Evolutionary conservation across 2,329 filamentous ascomycete species (phyloP).

Genomic region (Fusarium sp.): DNA sequence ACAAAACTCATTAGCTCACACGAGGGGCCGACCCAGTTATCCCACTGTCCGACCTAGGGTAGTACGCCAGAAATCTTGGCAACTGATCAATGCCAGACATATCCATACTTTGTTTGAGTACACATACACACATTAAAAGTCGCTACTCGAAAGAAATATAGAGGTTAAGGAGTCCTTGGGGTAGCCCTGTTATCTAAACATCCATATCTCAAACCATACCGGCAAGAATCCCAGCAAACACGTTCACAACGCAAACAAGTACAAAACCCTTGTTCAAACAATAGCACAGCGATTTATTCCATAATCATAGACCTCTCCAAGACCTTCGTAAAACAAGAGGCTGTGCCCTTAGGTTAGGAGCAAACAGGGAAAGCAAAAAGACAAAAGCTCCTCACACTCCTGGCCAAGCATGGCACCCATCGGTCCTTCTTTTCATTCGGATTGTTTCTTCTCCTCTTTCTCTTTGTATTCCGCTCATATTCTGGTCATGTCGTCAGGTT

Average conservation of each 20-base stretch:
- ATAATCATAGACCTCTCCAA: constrained; percentile 45
- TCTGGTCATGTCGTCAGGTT: constrained; percentile 8
- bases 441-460: constrained; percentile 28
- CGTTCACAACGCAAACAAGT: neutral
- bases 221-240: neutral
- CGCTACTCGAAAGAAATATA: neutral
- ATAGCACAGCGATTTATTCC: constrained; percentile 43
- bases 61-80: neutral
- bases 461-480: constrained; percentile 8
- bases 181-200: neutral
- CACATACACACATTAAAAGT: no score
- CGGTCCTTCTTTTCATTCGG: constrained; percentile 43
- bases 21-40: no score
- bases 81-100: neutral
- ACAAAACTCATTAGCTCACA: no score
- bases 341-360: constrained; percentile 28
- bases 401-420: constrained; percentile 39
- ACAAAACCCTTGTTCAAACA: constrained; percentile 1
- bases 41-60: no score
- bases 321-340: constrained; percentile 41
- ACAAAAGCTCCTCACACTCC: constrained; percentile 50
- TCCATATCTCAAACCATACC: neutral
- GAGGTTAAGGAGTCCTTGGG: neutral
- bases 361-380: constrained; percentile 48
- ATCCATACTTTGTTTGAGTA: no score